These are phyloP conservation scores for Exophiala spinifera DNA, from an alignment of 2,329 filamentous ascomycete genomes.

Conservation along the genomic window DNA sequence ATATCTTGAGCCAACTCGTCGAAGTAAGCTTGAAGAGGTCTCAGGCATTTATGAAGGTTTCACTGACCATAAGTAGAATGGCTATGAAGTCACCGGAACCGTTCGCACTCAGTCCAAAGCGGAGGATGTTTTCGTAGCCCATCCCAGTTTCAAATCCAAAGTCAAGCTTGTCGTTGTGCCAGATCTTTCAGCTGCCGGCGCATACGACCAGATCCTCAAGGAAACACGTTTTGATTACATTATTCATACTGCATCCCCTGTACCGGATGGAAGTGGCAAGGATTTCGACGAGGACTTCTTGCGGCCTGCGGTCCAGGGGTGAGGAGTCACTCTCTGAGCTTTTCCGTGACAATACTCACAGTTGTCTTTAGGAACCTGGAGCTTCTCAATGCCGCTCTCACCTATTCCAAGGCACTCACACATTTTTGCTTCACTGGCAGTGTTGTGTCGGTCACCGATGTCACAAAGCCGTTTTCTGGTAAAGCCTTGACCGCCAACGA, in stretches of 20 bases:
- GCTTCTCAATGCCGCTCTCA: neutral
- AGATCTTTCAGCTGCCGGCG: constrained; percentile 3
- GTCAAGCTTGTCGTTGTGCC: constrained; percentile 5
- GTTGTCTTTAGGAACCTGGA: constrained; percentile 3
- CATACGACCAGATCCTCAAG: constrained; percentile 4
- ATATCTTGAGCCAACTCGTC: constrained; percentile 6
- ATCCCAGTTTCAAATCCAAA: constrained; percentile 3
- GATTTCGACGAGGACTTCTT: constrained; percentile 13
- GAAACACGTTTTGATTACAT: constrained; percentile 5
- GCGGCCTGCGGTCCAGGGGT: constrained; percentile 9
- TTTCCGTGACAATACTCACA: too few species aligned
- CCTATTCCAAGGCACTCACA: constrained; percentile 1
- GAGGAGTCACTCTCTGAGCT: neutral
- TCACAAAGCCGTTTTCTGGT: neutral
- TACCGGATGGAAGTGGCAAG: constrained; percentile 6
- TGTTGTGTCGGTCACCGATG: constrained; percentile 1
- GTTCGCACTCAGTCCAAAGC: constrained; percentile 8
- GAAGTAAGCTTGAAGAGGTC: constrained; percentile 4
- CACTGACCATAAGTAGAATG: constrained; percentile 1
- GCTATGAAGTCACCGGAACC: constrained; percentile 5
- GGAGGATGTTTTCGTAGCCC: constrained; percentile 6
- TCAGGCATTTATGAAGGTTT: neutral
- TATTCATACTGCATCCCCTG: constrained; percentile 9
- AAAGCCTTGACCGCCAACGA: constrained; percentile 1
- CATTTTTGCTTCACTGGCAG: constrained; percentile 8